Base-by-base conservation (phyloP, 352 stramenopile genomes). In the Elongisporangium undulatum region DNA sequence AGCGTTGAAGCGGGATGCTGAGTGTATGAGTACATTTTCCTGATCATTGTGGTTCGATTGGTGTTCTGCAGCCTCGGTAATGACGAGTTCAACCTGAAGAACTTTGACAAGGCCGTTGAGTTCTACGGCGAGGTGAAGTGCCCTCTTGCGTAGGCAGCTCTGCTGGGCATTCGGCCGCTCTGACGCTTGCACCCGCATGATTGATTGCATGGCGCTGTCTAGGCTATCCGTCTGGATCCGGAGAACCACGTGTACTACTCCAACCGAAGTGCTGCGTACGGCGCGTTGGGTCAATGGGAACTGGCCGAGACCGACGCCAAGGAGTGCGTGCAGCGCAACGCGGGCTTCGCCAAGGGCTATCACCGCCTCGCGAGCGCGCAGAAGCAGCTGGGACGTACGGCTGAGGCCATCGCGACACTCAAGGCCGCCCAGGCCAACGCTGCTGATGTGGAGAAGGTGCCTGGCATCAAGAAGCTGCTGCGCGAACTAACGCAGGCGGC, bases 221-320 rank as follows among this genome's bases (percentile, higher is more conserved):
- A 93, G 82, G 82, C 85, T n/a, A 94, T 94, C 41, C 74, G 71
- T 38, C 66, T 94, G 39, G 72, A 88, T 55, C 74, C 85, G 10
- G 72, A 79, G 34, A 94, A 86, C 66, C 76, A 85, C 70, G 81
- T 94, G 51, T 94, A 92, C 69, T 94, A 94, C 71, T 94, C 85
- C 24, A 94, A 94, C 67, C 71, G 80, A 58, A 92, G 85, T 72
- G 85, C 85, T 6, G 82, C 82, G 45, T 89, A 90, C 51, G 84
- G 84, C 34, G 84, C 84, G 12, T 34, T 84, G 24, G 69, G 63
- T 48, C 75, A 94, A 59, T 94, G 85, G 85, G 78, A 88, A 45
- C 61, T 75, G 41, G 85, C 85, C 0, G 82, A 92, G 58, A 56
- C 59, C n/a, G 85, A 94, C 48, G 85, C 82, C 1, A 77, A 90